Conservation (phyloP, 1,284 basidiomycete genomes). For the Rhodofomes roseus region DNA sequence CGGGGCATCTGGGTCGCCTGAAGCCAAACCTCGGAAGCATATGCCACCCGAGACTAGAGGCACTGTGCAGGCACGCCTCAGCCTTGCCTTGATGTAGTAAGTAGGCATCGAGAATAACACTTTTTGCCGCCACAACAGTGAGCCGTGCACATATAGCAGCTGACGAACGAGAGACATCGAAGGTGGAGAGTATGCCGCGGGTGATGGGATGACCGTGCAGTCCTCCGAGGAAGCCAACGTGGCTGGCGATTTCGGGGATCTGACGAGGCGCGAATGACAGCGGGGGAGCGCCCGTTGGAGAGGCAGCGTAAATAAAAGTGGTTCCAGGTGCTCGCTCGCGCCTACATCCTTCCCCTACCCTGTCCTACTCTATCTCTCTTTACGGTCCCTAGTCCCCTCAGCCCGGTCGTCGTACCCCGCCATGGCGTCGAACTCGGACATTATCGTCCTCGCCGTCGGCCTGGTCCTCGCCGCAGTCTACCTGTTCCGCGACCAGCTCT, state of each 20-base stretch:
- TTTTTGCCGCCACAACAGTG: too few species aligned
- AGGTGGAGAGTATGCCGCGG: too few species aligned
- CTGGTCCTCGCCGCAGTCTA: constrained; percentile 71
- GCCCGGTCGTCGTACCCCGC: constrained; percentile 16
- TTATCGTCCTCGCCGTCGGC: constrained; percentile 65
- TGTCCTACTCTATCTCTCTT: not conserved
- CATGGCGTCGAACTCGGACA: constrained; percentile 61
- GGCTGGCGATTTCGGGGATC: not conserved
- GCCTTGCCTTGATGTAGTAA: too few species aligned
- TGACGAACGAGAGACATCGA: too few species aligned
- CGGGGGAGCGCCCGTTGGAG: not conserved
- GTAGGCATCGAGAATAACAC: too few species aligned
- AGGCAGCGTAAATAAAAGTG: constrained; percentile 1
- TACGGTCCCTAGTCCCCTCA: not conserved
- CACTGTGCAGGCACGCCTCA: too few species aligned
- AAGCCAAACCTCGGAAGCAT: too few species aligned
- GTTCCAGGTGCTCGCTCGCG: not conserved
- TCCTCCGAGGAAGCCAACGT: not conserved
- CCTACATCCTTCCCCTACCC: not conserved
- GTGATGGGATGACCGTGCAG: too few species aligned
- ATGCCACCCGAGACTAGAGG: too few species aligned
- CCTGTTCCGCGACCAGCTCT: constrained; percentile 76
- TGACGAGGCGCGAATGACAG: constrained; percentile 5
- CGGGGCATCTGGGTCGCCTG: too few species aligned
- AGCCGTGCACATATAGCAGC: too few species aligned